phyloP scores from a whole-genome alignment of 73 alveolate genomes.

The Paramecium tetraurelia region DNA sequence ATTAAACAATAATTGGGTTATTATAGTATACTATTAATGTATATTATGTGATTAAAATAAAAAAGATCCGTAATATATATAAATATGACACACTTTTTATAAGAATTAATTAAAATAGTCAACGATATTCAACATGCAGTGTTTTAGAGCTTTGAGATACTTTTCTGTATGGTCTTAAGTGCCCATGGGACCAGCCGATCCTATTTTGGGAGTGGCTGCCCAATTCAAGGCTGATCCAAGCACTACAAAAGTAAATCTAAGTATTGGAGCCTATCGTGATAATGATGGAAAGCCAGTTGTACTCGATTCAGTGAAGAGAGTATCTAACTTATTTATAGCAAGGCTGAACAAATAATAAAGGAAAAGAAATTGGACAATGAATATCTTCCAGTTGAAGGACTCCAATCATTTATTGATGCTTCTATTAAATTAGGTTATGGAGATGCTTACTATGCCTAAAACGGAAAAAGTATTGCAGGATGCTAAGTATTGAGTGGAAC shows the following conservation, averaged over 20 bases:
- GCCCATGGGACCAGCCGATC: slow-evolving; percentile 92
- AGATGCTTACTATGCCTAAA: slow-evolving; percentile 52
- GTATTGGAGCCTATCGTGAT: slow-evolving; percentile 95
- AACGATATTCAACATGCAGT: neutral
- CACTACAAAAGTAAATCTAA: slow-evolving; percentile 84
- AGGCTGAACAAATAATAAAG: slow-evolving; percentile 78
- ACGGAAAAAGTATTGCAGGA: slow-evolving; percentile 82
- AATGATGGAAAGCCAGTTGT: slow-evolving; percentile 86
- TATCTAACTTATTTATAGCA: neutral
- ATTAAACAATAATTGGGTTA: neutral
- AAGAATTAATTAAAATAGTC: neutral
- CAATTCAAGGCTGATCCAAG: slow-evolving; percentile 86
- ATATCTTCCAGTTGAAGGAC: slow-evolving; percentile 91
- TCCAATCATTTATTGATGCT: slow-evolving; percentile 67
- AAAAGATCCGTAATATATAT: neutral
- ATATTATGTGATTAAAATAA: neutral
- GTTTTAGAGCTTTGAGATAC: neutral
- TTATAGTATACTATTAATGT: neutral
- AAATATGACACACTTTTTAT: slow-evolving; percentile 10
- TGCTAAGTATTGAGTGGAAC: slow-evolving; percentile 91
- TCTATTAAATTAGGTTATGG: slow-evolving; percentile 89
- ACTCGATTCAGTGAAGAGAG: slow-evolving; percentile 71
- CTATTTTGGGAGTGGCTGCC: slow-evolving; percentile 84
- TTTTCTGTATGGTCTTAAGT: slow-evolving; percentile 74
- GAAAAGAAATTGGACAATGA: slow-evolving; percentile 88